Percentiles rank a stretch among this genome's conserved stretches.
These are phyloP conservation scores for Canavalia ensiformis DNA, from an alignment of 306 rosid genomes.

Conservation along the genomic window DNA sequence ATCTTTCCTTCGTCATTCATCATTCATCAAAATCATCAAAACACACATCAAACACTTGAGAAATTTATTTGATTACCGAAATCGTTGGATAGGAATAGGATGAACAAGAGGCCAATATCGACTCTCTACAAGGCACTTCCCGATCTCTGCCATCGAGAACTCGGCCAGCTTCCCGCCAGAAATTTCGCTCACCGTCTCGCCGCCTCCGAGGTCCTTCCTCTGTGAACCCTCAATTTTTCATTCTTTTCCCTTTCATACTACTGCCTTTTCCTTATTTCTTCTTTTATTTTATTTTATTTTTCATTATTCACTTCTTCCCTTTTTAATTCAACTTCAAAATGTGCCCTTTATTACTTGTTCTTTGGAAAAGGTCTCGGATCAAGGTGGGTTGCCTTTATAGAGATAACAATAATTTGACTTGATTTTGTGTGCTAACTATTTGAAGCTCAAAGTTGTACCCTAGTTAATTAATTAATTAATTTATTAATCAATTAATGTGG, in stretches of 20 bases:
- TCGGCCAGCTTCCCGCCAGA: slow-evolving; percentile 75
- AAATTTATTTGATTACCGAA: too few relatives aligned
- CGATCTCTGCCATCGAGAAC: slow-evolving; percentile 78
- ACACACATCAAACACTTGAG: too few relatives aligned
- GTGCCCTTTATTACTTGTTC: not conserved
- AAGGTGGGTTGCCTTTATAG: not conserved
- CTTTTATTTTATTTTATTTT: not conserved
- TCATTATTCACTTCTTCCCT: not conserved
- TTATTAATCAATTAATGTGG: not conserved
- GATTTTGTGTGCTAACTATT: too few relatives aligned
- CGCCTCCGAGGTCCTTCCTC: slow-evolving; percentile 69
- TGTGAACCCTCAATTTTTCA: not conserved
- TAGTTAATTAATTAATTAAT: not conserved
- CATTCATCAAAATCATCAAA: not conserved
- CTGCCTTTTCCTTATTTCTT: not conserved
- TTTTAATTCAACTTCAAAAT: not conserved
- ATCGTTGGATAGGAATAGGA: slow-evolving; percentile 22
- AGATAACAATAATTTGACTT: not conserved
- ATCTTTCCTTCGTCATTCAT: not conserved
- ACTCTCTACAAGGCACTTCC: slow-evolving; percentile 60
- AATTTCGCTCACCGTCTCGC: slow-evolving; percentile 73
- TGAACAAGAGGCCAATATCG: slow-evolving; percentile 65
- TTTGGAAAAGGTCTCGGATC: not conserved
- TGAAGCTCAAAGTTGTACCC: not conserved
- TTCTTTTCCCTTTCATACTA: not conserved